Evolutionary conservation across 2,329 filamentous ascomycete genomes (phyloP), one percentile per base, ranked within the genome.

Genomic region (Cladosporium sp.): DNA sequence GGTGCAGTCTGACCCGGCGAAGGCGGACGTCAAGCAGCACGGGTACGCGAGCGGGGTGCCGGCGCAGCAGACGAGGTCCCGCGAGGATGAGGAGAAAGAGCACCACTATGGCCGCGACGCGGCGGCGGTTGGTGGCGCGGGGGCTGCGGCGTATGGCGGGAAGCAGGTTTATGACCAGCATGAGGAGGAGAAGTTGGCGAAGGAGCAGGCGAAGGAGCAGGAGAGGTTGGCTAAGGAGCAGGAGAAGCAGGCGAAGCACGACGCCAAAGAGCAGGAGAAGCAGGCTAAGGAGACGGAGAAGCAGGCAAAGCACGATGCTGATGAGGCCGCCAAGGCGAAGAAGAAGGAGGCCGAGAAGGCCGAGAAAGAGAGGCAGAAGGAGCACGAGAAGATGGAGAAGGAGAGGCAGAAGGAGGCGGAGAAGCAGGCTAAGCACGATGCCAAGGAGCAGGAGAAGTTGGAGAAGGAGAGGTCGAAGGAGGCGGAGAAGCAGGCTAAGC

Each of bases 141-240:
- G 64, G 5, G 60, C 64, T 40, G 52, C 46, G n/a, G 57, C 50
- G 0, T 57, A 59, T 10, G 57, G 48, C 14, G 41, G 42, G 9
- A 37, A 22, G 16, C 34, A 52, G 28, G 37, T 32, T 3, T 42
- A 33, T 16, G 38, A 43, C 31, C 22, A 45, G 43, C 46, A 78
- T 16, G 52, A 44, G 31, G 53, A 53, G n/a, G 54, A 60, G 31
- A 55, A 56, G 13, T 48, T 61, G 52, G 67, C 67, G 6, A 59
- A 64, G 32, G 69, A 69, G 14, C 68, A 68, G 16, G 58, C 61
- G 5, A 62, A 64, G 45, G 63, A 70, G 42, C 66, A 64, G 22
- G 41, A 48, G 22, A 19, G 41, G 10, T 5, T 9, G 5, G 16
- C 14, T 4, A 19, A 42, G 9, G 40, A 42, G 13, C 19, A 40